Conservation (phyloP, 139 green algal genomes). For the Axilococcus clingmanii region DNA sequence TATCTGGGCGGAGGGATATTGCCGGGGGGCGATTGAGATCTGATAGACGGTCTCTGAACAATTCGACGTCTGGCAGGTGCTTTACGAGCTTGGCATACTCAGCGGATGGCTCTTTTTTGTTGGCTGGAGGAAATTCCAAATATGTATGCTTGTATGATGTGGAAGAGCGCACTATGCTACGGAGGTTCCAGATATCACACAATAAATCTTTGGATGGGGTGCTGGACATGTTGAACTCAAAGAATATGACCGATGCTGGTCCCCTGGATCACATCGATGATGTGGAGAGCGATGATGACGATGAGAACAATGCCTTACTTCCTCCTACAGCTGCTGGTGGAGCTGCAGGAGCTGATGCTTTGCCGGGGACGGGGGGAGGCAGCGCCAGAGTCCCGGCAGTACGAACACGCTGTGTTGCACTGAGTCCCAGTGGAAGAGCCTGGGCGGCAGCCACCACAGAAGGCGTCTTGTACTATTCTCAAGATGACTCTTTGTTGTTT, state of each 20-base stretch:
- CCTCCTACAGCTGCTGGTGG: conserved; percentile 8
- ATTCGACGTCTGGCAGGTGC: conserved; percentile 48
- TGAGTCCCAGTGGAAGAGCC: conserved; percentile 70
- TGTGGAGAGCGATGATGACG: conserved; percentile 33
- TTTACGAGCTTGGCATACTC: conserved; percentile 85
- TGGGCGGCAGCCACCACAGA: conserved; percentile 89
- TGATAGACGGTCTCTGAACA: conserved; percentile 61
- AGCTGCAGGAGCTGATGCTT: background rate
- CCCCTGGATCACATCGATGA: conserved; percentile 73
- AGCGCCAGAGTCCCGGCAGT: background rate
- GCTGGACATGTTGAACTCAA: conserved; percentile 84
- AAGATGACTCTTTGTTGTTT: conserved; percentile 75
- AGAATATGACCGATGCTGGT: conserved; percentile 84
- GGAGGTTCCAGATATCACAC: conserved; percentile 67
- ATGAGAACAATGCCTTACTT: conserved; percentile 35
- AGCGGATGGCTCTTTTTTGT: conserved; percentile 78
- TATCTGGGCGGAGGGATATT: conserved; percentile 85
- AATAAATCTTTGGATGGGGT: conserved; percentile 86
- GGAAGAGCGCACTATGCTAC: conserved; percentile 78
- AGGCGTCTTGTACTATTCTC: conserved; percentile 80
- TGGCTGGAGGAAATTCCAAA: conserved; percentile 69
- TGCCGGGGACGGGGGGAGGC: background rate
- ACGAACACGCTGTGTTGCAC: conserved; percentile 51
- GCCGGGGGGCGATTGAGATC: conserved; percentile 52
- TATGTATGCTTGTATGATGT: conserved; percentile 96